Conservation (phyloP, 805 yeast genomes). For the Ogataea angusta region DNA sequence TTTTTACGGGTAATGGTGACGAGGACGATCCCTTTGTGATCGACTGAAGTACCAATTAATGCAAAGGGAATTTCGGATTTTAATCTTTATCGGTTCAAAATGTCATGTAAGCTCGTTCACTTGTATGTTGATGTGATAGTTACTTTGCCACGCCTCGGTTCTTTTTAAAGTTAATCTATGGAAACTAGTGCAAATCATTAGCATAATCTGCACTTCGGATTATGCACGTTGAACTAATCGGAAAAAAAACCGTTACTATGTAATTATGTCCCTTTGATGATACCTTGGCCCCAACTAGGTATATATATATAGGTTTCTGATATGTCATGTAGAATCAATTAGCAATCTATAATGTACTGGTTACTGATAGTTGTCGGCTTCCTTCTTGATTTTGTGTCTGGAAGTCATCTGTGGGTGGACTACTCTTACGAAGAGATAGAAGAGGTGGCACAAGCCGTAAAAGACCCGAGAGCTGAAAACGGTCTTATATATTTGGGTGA, state of each 20-base stretch:
- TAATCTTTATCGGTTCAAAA: too few species aligned
- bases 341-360: background rate
- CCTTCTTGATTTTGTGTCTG: conserved; percentile 3
- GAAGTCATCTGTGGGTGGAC: conserved; percentile 22
- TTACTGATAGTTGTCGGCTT: background rate
- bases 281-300: background rate
- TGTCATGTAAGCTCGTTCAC: too few species aligned
- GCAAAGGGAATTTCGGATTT: background rate
- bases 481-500: conserved; percentile 37
- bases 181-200: background rate
- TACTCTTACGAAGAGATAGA: conserved; percentile 27
- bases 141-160: background rate
- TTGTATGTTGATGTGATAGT: background rate
- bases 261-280: background rate
- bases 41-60: conserved; percentile 16
- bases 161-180: background rate
- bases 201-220: background rate
- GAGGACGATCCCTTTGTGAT: conserved; percentile 33
- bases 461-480: conserved; percentile 48
- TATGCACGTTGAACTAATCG: background rate
- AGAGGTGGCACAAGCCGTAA: conserved; percentile 30
- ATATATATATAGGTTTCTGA: background rate
- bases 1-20: conserved; percentile 31
- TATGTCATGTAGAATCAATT: background rate
- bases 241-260: background rate